Base-by-base conservation (phyloP, 371 early-diverging fungal species). In the Nosema granulosis region DNA sequence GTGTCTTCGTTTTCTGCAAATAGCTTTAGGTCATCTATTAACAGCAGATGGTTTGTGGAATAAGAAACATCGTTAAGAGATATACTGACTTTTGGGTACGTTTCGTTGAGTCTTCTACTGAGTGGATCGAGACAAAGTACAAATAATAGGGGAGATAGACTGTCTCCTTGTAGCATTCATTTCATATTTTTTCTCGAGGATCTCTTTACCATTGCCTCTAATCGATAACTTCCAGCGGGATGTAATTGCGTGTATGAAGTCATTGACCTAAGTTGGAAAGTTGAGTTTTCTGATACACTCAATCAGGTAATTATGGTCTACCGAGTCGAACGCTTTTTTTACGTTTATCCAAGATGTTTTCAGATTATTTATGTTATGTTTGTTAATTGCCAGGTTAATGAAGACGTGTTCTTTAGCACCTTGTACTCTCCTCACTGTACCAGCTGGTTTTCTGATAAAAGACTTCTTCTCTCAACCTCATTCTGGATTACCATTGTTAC, bases 41-140 rank as follows among this genome's bases (percentile, higher is more conserved):
- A 54, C 4, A 54, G 20, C 4, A 54, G 20, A n/a, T 54, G 54
- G 54, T 54, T 54, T 3, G n/a, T n/a, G 11, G n/a, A 4, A 22
- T 54, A 54, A 22, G 3, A 3, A n/a, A 54, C 20, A 22, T 54
- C 54, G 11, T 54, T 22, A 54, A 54, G 54, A n/a, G 11, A 12
- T 9, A 54, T 22, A 4, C 22, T 22, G 20, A 54, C 22, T 65
- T 71, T 56, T 24, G 29, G 54, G 22, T 54, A 71, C 22, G 12
- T 29, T 11, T 13, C 37, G 31, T 71, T 71, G 3, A 71, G 24
- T 29, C 29, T 35, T 61, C 26, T 32, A 24, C 71, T 71, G 4
- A 71, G 52, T 13, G 71, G 71, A 18, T 71, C 71, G 16, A 71
- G 65, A 34, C 52, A 71, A 11, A 71, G 24, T n/a, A 61, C 71